Evolutionary conservation across 106 monocot species (phyloP).

Genomic region (Dactylorhiza incarnata): DNA sequence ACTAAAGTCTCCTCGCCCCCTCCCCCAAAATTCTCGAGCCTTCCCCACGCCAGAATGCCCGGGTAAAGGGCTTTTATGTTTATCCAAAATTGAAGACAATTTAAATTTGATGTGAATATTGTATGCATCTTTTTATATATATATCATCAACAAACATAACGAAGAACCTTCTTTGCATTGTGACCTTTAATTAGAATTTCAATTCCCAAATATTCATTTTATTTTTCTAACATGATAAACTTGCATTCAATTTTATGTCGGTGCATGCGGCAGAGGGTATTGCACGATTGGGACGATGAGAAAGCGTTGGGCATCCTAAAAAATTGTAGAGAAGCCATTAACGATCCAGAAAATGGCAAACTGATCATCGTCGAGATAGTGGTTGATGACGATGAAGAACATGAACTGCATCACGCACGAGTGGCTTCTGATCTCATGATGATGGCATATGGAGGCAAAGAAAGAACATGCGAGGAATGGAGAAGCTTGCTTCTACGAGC

Average conservation of each 20-base stretch:
- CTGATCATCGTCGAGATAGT: constrained; percentile 12
- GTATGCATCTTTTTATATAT: no score
- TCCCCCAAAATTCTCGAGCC: no score
- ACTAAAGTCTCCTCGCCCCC: no score
- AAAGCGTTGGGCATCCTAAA: not conserved
- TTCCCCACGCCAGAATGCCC: no score
- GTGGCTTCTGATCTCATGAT: constrained; percentile 4
- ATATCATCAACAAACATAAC: not conserved
- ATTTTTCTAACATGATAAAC: no score
- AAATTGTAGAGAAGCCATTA: constrained; percentile 6
- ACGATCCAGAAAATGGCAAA: not conserved
- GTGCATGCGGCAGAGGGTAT: not conserved
- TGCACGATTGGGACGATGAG: constrained; percentile 13
- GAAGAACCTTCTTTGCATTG: no score
- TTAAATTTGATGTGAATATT: no score
- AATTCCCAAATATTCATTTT: no score
- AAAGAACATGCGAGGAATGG: constrained; percentile 14
- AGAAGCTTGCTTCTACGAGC: constrained; percentile 5
- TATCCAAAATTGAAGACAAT: no score
- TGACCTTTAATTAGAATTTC: no score
- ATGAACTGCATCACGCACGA: not conserved
- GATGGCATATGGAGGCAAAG: constrained; percentile 5
- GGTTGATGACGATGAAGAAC: not conserved
- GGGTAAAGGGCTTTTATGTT: no score
- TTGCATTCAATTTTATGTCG: no score